phyloP scores from a whole-genome alignment of 257 asterid species.

The Solanum arcanum region DNA sequence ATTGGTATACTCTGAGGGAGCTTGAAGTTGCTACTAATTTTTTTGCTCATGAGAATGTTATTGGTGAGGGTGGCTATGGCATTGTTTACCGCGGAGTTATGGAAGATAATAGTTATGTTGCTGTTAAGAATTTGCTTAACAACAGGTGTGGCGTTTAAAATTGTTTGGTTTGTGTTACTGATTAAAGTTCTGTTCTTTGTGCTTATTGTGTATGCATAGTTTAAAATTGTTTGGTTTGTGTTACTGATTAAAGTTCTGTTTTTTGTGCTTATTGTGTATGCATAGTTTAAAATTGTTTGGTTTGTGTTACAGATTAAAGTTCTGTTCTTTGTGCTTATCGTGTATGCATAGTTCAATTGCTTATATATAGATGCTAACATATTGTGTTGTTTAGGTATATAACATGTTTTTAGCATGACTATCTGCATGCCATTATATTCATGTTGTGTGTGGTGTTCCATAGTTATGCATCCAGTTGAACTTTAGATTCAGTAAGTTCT shows the following conservation, averaged over 20 bases:
- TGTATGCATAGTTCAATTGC: not conserved
- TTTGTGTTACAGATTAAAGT: not conserved
- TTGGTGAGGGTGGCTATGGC: constrained; percentile 28
- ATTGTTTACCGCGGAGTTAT: constrained; percentile 17
- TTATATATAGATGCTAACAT: not conserved
- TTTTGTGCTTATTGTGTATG: not conserved
- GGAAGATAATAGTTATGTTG: constrained; percentile 6
- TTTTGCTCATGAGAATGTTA: constrained; percentile 13
- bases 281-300: not conserved
- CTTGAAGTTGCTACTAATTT: constrained; percentile 19
- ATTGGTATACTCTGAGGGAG: constrained; percentile 22
- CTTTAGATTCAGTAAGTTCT: not conserved
- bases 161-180: not conserved
- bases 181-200: not conserved
- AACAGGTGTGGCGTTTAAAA: not conserved
- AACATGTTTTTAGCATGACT: not conserved
- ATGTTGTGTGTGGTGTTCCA: not conserved
- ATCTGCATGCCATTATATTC: not conserved
- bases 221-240: not conserved
- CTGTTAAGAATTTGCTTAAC: constrained; percentile 26
- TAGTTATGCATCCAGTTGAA: not conserved
- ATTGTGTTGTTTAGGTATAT: not conserved
- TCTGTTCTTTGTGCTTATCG: not conserved
- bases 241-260: not conserved
- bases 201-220: not conserved